Percentiles rank a stretch among this genome's conserved stretches.
These are phyloP conservation scores for Nakazawaea wyomingensis DNA, from an alignment of 805 yeast genomes.

Conservation along the genomic window DNA sequence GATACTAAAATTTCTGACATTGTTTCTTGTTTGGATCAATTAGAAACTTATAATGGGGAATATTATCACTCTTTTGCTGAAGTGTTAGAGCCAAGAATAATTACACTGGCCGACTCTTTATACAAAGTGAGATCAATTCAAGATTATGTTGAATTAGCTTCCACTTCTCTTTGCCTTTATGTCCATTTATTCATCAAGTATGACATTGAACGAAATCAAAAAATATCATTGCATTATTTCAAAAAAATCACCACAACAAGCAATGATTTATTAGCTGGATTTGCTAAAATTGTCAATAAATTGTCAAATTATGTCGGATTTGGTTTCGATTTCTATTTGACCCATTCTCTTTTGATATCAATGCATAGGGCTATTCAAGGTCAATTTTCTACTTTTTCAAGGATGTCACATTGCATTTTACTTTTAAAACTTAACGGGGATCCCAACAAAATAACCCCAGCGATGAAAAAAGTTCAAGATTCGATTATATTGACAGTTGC, in stretches of 20 bases:
- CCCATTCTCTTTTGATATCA: conserved; percentile 18
- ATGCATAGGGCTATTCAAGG: conserved; percentile 12
- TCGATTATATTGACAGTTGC: conserved; percentile 26
- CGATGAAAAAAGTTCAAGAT: conserved; percentile 11
- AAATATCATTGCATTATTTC: neutral
- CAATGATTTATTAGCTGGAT: neutral
- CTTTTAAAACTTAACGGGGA: conserved; percentile 13
- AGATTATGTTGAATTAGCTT: conserved; percentile 1
- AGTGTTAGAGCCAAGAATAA: conserved; percentile 17
- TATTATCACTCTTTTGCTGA: conserved; percentile 19
- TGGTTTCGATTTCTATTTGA: conserved; percentile 35
- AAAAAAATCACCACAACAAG: neutral
- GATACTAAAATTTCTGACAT: conserved; percentile 30
- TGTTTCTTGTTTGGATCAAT: conserved; percentile 24
- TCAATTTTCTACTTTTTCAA: conserved; percentile 15
- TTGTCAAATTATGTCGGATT: conserved; percentile 23
- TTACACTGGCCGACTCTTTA: conserved; percentile 17
- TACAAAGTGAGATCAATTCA: conserved; percentile 4
- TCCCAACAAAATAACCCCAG: neutral
- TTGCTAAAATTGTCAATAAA: conserved; percentile 20
- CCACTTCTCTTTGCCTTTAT: conserved; percentile 3
- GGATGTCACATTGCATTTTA: conserved; percentile 25
- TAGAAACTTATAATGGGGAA: conserved; percentile 26
- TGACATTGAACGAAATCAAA: neutral
- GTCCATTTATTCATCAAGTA: conserved; percentile 6